Base-by-base conservation (phyloP, 2,329 filamentous ascomycete genomes). In the Xylaria sp. region DNA sequence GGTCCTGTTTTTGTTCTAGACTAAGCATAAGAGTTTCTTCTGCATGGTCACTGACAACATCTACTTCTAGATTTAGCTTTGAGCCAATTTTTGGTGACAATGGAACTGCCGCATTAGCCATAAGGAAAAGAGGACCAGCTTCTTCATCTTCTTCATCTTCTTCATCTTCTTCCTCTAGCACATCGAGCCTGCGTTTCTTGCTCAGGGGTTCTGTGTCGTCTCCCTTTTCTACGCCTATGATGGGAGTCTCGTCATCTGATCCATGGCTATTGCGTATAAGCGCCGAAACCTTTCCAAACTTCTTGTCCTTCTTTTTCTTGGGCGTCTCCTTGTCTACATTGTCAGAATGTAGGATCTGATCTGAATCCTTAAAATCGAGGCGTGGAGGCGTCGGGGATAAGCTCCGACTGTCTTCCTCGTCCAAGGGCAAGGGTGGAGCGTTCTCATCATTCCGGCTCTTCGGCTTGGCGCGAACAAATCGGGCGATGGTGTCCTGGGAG, bases 401-500 rank as follows among this genome's bases (percentile, higher is more conserved):
- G 24, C 50, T 47, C 61, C 19, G 9, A 32, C 11, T 24, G 8
- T 30, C 17, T 30, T 0, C 11, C 21, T 54, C 54, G 5, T 27
- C 5, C 19, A 30, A 14, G 64, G 54, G 32, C 17, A 47, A 56
- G 11, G 47, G 55, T 21, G 59, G 45, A 30, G 51, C 30, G n/a
- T 27, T 42, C 12, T 12, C n/a, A 11, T 73, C 17, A 71, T 17
- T 55, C 24, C 39, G 51, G 47, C 6, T 61, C 32, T 58, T 75
- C 17, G 68, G 68, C 48, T 70, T 69, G 45, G 63, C 68, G 54
- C 70, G 78, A 7, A 87, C 77, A 65, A 90, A 90, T 42, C 82
- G 75, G 19, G 86, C 81, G 69, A 90, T 87, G 0, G 84, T 87
- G 50, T 84, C 84, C 75, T 90, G 88, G 39, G 87, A 89, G 0